Evolutionary conservation across 1,284 basidiomycete species (phyloP).

Genomic region (Apiotrichum porosum): DNA sequence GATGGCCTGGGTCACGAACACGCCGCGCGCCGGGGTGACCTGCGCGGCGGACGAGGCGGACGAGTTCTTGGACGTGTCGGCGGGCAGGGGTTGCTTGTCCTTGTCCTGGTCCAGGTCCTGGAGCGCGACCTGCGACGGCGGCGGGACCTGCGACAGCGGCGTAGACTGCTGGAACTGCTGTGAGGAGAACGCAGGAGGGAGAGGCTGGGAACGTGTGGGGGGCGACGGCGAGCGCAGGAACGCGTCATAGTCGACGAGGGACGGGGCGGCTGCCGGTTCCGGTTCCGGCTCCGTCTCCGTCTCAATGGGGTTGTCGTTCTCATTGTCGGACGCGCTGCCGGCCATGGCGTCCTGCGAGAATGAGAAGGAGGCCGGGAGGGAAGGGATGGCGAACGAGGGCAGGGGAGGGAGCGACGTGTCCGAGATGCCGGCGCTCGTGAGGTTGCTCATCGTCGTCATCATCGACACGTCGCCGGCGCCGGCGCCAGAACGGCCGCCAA

Average conservation of each 20-base stretch:
- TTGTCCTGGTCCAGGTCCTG: neutral
- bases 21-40: neutral
- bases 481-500: too few relatives aligned
- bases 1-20: constrained; percentile 1
- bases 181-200: neutral
- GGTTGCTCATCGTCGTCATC: neutral
- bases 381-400: neutral
- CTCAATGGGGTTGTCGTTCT: neutral
- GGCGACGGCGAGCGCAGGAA: constrained; percentile 14
- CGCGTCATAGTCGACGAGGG: constrained; percentile 9
- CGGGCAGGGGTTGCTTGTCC: neutral
- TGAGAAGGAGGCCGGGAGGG: neutral
- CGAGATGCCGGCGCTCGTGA: neutral
- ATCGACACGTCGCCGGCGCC: too few relatives aligned
- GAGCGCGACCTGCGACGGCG: neutral
- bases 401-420: neutral
- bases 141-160: constrained; percentile 4
- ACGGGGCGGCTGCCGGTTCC: neutral
- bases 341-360: neutral
- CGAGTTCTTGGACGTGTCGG: neutral
- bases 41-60: neutral
- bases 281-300: neutral
- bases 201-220: neutral
- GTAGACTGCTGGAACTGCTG: neutral
- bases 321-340: neutral